Percentiles rank a stretch among this genome's conserved stretches.
Evolutionary conservation across 179 eudicot genomes (phyloP).

Genomic region (Beta macrorhiza): DNA sequence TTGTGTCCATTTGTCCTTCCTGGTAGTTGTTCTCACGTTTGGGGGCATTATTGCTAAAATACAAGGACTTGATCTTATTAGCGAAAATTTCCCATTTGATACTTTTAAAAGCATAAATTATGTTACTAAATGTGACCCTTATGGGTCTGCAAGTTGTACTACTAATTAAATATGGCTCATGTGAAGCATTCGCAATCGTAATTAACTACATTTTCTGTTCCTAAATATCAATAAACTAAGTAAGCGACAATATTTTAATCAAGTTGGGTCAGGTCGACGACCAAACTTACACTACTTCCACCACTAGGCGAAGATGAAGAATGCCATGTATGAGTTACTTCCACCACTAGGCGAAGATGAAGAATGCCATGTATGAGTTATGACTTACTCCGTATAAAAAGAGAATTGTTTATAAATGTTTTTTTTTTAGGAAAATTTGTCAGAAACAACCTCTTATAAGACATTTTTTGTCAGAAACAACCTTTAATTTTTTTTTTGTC

Average conservation of each 20-base stretch:
- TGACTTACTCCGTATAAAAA: no score
- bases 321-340: no score
- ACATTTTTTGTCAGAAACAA: no score
- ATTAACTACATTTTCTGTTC: background rate
- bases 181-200: background rate
- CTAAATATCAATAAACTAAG: background rate
- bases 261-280: no score
- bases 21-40: constrained; percentile 9
- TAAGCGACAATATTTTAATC: background rate
- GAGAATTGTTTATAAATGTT: no score
- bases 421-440: no score
- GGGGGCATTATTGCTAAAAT: background rate
- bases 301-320: no score
- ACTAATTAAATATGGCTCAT: background rate
- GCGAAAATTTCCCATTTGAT: background rate
- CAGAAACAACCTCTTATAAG: no score
- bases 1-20: background rate
- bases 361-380: no score
- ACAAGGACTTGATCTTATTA: background rate
- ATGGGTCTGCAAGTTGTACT: background rate
- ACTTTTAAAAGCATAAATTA: background rate
- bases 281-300: no score
- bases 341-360: no score
- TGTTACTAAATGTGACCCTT: background rate
- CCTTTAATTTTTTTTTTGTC: no score